Evolutionary conservation across 2,329 filamentous ascomycete genomes (phyloP), one percentile per base, ranked within the genome.

Genomic region (Aspergillus brunneoviolaceus): DNA sequence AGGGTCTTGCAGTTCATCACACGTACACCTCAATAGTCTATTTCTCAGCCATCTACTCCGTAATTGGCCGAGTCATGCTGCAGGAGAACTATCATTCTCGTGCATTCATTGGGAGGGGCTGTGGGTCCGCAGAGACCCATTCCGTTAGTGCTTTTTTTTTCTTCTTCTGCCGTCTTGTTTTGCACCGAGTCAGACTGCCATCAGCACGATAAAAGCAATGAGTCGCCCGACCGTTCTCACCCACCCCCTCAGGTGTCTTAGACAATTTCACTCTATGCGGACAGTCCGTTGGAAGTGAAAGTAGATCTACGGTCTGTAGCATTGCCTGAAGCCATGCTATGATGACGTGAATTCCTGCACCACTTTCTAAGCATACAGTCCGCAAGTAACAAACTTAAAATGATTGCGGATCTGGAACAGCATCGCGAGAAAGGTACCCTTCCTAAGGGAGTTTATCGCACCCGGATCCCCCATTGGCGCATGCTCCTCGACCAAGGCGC

Each of bases 401-500:
- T 55, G 27, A 21, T 4, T 21, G 14, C 19, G 25, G 51, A 55
- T n/a, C 23, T 31, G 25, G 53, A 55, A 48, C n/a, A 55, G 19
- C 14, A 16, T 9, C 52, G 21, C 29, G 21, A 23, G 10, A 48
- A 55, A 31, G 53, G 42, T 1, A 35, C 51, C 16, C 53, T 55
- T 10, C 53, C 27, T 6, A 27, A 29, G 12, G 53, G 53, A 5
- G 53, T 55, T 11, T 49, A 49, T 35, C 45, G 53, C 21, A 31
- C 39, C 5, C 25, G 33, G n/a, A 55, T 55, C 29, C 53, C 53
- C 25, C 35, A 33, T 25, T 55, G 53, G 53, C 53, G 53, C 4
- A 29, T 55, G 25, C 53, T 55, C n/a, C 31, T 47, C 27, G 53
- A 55, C 19, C 53, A 55, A 49, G 53, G 39, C 5, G 53, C 53